Conservation (phyloP, 306 rosid genomes). For the Glycine tomentella region DNA sequence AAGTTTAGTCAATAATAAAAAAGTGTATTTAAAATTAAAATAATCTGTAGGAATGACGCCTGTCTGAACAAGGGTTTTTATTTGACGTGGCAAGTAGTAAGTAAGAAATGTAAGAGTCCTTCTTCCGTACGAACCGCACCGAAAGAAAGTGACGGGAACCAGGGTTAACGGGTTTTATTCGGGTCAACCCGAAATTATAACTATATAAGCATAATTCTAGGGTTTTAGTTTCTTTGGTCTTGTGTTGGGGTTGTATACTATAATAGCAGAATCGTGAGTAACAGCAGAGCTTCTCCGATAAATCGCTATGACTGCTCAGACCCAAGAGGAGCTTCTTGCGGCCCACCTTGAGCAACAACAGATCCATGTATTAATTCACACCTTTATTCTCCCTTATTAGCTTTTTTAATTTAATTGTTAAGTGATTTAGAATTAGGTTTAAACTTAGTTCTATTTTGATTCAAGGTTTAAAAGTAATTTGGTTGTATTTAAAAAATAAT, state of each 20-base stretch:
- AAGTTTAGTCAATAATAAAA: too few species aligned
- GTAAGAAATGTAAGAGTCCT: background rate
- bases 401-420: background rate
- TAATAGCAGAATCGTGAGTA: background rate
- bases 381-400: background rate
- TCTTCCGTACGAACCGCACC: background rate
- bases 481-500: background rate
- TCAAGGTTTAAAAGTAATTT: background rate
- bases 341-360: conserved; percentile 53
- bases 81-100: background rate
- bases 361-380: conserved; percentile 51
- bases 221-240: conserved; percentile 44
- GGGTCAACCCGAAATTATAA: conserved; percentile 42
- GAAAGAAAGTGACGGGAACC: background rate
- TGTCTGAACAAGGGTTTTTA: too few species aligned
- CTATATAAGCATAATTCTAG: conserved; percentile 40
- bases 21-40: too few species aligned
- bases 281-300: background rate
- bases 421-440: background rate
- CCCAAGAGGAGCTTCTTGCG: conserved; percentile 60
- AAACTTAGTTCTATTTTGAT: background rate
- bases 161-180: background rate
- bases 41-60: too few species aligned
- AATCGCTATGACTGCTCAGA: conserved; percentile 52
- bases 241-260: background rate